Percentiles rank a stretch among this genome's conserved stretches.
Evolutionary conservation across 1,139 yeast genomes (phyloP).

Genomic region (Meyerozyma guilliermondii): DNA sequence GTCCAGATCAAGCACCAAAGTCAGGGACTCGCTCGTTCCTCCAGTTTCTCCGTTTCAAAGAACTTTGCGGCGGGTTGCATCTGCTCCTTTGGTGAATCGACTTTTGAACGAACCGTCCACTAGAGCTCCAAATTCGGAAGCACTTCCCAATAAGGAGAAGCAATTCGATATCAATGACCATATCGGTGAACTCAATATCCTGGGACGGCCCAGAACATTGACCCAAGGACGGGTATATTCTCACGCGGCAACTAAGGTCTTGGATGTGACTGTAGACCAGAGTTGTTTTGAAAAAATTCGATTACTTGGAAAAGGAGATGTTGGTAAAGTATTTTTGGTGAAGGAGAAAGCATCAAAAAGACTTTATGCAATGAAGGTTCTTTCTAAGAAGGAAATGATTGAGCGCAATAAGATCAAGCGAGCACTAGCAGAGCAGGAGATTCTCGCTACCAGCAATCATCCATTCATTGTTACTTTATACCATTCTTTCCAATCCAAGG

Average conservation of each 20-base stretch:
- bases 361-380: conserved; percentile 88
- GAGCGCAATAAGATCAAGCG: conserved; percentile 91
- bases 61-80: conserved; percentile 69
- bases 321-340: conserved; percentile 91
- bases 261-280: conserved; percentile 80
- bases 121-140: conserved; percentile 4
- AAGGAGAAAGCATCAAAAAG: conserved; percentile 71
- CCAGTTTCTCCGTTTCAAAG: conserved; percentile 40
- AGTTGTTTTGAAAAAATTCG: conserved; percentile 84
- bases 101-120: conserved; percentile 24
- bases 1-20: not conserved
- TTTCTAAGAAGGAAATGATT: conserved; percentile 89
- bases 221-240: conserved; percentile 65
- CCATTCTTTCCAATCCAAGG: conserved; percentile 94
- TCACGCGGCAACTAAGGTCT: conserved; percentile 63
- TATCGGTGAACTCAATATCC: conserved; percentile 48
- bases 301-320: conserved; percentile 93
- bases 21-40: conserved; percentile 5
- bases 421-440: conserved; percentile 94
- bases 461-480: conserved; percentile 95
- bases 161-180: conserved; percentile 44
- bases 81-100: conserved; percentile 64
- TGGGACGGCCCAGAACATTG: conserved; percentile 45
- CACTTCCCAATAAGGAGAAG: conserved; percentile 11
- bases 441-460: conserved; percentile 89